Conservation (phyloP, 805 yeast genomes). For the Scheffersomyces spartinae region DNA sequence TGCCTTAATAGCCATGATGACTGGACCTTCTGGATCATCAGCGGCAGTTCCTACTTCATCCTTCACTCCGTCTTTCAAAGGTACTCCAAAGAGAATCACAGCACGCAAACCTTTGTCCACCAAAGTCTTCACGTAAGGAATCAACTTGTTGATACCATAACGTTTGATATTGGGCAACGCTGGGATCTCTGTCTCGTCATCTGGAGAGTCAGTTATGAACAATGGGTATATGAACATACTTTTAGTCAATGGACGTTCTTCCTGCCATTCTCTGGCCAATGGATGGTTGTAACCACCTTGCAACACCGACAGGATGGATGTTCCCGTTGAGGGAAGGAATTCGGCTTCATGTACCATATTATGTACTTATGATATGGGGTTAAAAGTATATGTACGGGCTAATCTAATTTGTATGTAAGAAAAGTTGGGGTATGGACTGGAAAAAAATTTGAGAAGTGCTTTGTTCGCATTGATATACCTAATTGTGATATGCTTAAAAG, state of each 20-base stretch:
- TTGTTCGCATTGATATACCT: too few relatives aligned
- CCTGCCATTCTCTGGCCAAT: conserved; percentile 82
- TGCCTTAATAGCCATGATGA: conserved; percentile 63
- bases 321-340: conserved; percentile 45
- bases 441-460: too few relatives aligned
- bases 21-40: conserved; percentile 95
- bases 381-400: too few relatives aligned
- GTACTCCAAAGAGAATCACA: conserved; percentile 89
- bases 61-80: conserved; percentile 61
- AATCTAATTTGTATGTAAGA: too few relatives aligned
- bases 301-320: conserved; percentile 62
- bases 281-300: conserved; percentile 96
- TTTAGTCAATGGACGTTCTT: conserved; percentile 70
- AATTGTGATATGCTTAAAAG: too few relatives aligned
- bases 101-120: conserved; percentile 75
- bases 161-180: conserved; percentile 84
- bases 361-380: too few relatives aligned
- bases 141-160: conserved; percentile 69
- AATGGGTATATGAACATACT: conserved; percentile 89
- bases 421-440: too few relatives aligned
- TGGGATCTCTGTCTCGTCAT: conserved; percentile 64
- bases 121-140: conserved; percentile 57
- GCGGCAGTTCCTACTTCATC: conserved; percentile 83
- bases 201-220: conserved; percentile 69
- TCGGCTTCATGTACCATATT: conserved; percentile 61